Evolutionary conservation across 1,284 basidiomycete genomes (phyloP).

Genomic region (Sanghuangporus sanghuang): DNA sequence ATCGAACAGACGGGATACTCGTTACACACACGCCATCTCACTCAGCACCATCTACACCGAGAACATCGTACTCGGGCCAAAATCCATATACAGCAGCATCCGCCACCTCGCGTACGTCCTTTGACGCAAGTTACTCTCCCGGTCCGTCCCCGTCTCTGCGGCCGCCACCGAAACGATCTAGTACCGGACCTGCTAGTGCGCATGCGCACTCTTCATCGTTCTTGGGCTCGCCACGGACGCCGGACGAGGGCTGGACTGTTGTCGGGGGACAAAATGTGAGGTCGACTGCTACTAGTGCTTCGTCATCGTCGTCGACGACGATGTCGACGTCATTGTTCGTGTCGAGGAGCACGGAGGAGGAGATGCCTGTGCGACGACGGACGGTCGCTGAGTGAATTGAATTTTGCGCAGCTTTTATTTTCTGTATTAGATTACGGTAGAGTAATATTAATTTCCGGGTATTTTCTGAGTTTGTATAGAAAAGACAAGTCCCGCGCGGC

Average conservation of each 20-base stretch:
- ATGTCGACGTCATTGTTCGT: background rate
- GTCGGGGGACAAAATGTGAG: background rate
- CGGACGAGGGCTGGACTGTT: background rate
- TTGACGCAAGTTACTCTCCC: background rate
- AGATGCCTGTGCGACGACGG: slow-evolving; percentile 5
- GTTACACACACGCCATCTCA: slow-evolving; percentile 43
- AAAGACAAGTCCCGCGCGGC: background rate
- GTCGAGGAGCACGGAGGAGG: slow-evolving; percentile 3
- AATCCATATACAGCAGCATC: background rate
- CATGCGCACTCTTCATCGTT: background rate
- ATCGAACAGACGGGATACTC: slow-evolving; percentile 54
- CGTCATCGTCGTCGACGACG: background rate
- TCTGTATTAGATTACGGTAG: background rate
- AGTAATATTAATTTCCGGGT: background rate
- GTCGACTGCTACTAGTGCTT: background rate
- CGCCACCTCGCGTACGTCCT: background rate
- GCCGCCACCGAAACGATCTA: slow-evolving; percentile 13
- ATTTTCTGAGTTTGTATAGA: background rate
- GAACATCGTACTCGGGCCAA: slow-evolving; percentile 4
- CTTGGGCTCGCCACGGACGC: background rate
- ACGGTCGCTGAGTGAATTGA: slow-evolving; percentile 8
- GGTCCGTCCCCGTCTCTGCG: slow-evolving; percentile 1
- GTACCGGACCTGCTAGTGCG: background rate
- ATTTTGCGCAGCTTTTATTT: background rate
- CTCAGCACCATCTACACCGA: slow-evolving; percentile 15